These are phyloP conservation scores for Vitis rotundifolia DNA, from an alignment of 164 flowering plant species.

Conservation along the genomic window DNA sequence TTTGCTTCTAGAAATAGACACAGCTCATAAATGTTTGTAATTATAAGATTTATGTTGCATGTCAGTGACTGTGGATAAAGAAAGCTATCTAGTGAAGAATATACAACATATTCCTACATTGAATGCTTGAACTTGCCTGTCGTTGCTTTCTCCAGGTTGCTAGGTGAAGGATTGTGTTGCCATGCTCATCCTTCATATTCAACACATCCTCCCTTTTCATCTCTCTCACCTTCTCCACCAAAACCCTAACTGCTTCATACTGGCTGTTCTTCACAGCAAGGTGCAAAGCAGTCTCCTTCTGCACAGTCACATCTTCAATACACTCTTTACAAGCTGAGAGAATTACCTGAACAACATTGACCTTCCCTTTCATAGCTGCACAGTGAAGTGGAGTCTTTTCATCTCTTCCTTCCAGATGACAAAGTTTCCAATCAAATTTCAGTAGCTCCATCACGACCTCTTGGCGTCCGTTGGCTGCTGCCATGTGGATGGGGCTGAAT, in stretches of 20 bases:
- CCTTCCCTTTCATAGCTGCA: constrained; percentile 37
- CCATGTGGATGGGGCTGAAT: constrained; percentile 38
- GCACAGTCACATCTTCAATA: constrained; percentile 24
- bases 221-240: constrained; percentile 24
- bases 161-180: constrained; percentile 41
- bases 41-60: too few species aligned
- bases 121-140: constrained; percentile 22
- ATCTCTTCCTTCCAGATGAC: constrained; percentile 27
- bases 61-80: too few species aligned
- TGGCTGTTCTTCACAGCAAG: constrained; percentile 39
- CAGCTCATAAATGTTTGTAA: too few species aligned
- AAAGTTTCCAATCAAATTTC: constrained; percentile 11
- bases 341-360: constrained; percentile 25
- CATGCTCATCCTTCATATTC: constrained; percentile 31
- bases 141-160: constrained; percentile 33
- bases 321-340: constrained; percentile 18
- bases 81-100: not conserved
- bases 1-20: too few species aligned
- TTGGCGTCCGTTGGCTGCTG: constrained; percentile 23
- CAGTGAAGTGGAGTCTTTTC: constrained; percentile 34
- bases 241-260: constrained; percentile 20
- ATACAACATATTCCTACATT: not conserved
- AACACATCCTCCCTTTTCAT: constrained; percentile 16
- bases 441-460: constrained; percentile 32
- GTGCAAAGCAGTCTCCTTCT: constrained; percentile 40